Base-by-base conservation (phyloP, 805 yeast genomes). In the Cyberlindnera americana region DNA sequence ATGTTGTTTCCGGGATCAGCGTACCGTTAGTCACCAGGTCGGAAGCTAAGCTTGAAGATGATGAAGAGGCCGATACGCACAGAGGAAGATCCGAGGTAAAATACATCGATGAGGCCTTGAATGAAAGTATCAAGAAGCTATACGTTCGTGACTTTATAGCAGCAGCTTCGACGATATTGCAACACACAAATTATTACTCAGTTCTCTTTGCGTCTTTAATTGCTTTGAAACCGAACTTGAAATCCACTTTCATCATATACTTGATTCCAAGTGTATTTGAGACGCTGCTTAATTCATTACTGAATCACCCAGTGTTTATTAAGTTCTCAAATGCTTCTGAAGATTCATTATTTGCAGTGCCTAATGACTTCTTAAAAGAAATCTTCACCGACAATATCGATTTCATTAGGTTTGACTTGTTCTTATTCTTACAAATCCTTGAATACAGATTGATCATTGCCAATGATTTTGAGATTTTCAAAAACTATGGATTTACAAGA, bases 381-480 rank as follows among this genome's bases (percentile, higher is more conserved):
- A 26, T 48, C 19, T 29, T 41, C 13, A 37, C 38, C 2, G 31
- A 21, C 4, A 36, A 42, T 11, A n/a, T 29, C 11, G 33, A 29
- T 17, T 41, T 60, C 33, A 29, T 56, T n/a, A 54, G 56, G 44
- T 45, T 53, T 23, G 62, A 63, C 23, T 54, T 83, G 2, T 67
- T 64, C 31, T 54, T 81, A 1, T 73, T 79, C 43, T 67, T 81
- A 41, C 87, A 83, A 47, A 53, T 83, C 9, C 72, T 78, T 44
- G 77, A 88, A 1, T 82, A 79, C 50, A 75, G 84, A 75, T 59
- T 84, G 29, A 70, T 77, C 19, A 77, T 84, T 8, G 73, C 85
- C 2, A 81, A 77, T 47, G 95, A 85, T 53, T 61, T 65, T 10
- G 90, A 81, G 48, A 60, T 81, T 33, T 71, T 74, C 40, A 58